Conservation (phyloP, 2,329 filamentous ascomycete species). For the Monilinia aucupariae region DNA sequence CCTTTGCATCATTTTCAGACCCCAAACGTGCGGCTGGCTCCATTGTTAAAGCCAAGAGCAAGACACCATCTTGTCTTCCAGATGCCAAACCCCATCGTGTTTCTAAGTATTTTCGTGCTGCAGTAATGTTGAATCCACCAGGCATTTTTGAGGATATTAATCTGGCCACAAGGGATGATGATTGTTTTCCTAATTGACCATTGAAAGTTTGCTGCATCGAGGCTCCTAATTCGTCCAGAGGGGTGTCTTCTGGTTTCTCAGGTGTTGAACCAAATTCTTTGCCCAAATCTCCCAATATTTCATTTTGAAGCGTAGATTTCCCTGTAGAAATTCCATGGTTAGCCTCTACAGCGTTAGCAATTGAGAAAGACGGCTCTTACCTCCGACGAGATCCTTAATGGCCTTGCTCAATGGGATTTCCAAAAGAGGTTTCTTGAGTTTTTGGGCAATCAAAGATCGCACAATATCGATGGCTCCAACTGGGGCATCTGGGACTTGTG, state of each 20-base stretch:
- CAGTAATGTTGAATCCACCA: slow-evolving; percentile 97
- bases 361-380: slow-evolving; percentile 47
- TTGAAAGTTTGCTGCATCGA: slow-evolving; percentile 99
- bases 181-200: slow-evolving; percentile 95
- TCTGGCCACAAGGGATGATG: slow-evolving; percentile 84
- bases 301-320: slow-evolving; percentile 97
- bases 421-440: slow-evolving; percentile 86
- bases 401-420: slow-evolving; percentile 93
- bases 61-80: slow-evolving; percentile 84
- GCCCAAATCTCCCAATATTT: slow-evolving; percentile 93
- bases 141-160: slow-evolving; percentile 99
- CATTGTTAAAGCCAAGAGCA: slow-evolving; percentile 85
- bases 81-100: slow-evolving; percentile 82
- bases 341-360: slow-evolving; percentile 16
- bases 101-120: slow-evolving; percentile 91
- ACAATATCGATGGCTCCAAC: slow-evolving; percentile 87
- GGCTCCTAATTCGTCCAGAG: slow-evolving; percentile 88
- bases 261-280: slow-evolving; percentile 98
- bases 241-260: slow-evolving; percentile 96
- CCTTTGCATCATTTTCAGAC: slow-evolving; percentile 85
- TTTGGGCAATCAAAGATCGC: slow-evolving; percentile 85
- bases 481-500: slow-evolving; percentile 77
- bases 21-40: slow-evolving; percentile 85
- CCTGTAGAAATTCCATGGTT: slow-evolving; percentile 47
- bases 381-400: slow-evolving; percentile 96